Evolutionary conservation across 768 basidiomycete genomes (phyloP).

Genomic region (Rhodotorula paludigena): DNA sequence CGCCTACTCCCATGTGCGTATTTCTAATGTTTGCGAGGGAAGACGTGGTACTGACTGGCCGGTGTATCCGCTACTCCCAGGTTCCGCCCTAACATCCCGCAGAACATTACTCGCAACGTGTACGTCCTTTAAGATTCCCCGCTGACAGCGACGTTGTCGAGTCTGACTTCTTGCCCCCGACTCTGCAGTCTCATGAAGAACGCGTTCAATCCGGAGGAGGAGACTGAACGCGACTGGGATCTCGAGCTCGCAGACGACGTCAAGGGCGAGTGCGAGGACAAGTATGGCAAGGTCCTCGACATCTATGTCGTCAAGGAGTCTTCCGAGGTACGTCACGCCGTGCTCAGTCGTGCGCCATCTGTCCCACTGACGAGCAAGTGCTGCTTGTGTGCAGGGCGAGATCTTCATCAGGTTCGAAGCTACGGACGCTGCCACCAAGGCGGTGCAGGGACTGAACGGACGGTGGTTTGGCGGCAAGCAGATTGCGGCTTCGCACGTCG

Average conservation of each 20-base stretch:
- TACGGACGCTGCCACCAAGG: slow-evolving; percentile 72
- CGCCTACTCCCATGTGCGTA: slow-evolving; percentile 38
- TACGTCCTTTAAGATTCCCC: too few relatives aligned
- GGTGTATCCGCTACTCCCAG: slow-evolving; percentile 48
- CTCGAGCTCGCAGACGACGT: slow-evolving; percentile 93
- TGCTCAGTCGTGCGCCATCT: not conserved
- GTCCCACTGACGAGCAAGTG: too few relatives aligned
- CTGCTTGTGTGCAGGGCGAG: slow-evolving; percentile 70
- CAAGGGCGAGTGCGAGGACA: slow-evolving; percentile 82
- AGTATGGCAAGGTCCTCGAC: slow-evolving; percentile 78
- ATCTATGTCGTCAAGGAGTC: slow-evolving; percentile 94
- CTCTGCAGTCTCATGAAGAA: slow-evolving; percentile 82
- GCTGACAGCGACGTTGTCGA: too few relatives aligned
- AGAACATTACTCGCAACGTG: slow-evolving; percentile 41
- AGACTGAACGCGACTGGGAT: slow-evolving; percentile 95
- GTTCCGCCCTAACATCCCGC: slow-evolving; percentile 70
- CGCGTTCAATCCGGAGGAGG: slow-evolving; percentile 97
- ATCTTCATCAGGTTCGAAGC: slow-evolving; percentile 88
- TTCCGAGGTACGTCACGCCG: slow-evolving; percentile 58
- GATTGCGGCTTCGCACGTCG: slow-evolving; percentile 31
- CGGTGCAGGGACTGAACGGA: slow-evolving; percentile 84
- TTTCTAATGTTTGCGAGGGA: not conserved
- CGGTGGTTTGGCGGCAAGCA: slow-evolving; percentile 66
- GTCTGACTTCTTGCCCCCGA: too few relatives aligned
- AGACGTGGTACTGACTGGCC: not conserved